These are phyloP conservation scores for Aspergillus fijiensis DNA, from an alignment of 2,329 filamentous ascomycete genomes.

Conservation along the genomic window DNA sequence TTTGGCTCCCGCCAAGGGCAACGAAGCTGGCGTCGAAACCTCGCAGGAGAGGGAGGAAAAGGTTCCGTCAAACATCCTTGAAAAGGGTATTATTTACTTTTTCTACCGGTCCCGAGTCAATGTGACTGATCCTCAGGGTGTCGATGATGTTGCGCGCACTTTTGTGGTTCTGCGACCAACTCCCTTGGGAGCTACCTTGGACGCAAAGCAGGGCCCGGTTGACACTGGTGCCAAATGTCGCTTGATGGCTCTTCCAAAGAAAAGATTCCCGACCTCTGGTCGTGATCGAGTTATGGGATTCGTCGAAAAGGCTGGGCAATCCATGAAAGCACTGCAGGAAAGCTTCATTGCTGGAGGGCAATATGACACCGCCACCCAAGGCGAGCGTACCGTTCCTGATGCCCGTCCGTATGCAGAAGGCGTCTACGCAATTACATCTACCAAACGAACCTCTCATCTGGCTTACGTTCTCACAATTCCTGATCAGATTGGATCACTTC, in stretches of 20 bases:
- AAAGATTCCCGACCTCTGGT: slow-evolving; percentile 69
- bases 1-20: slow-evolving; percentile 12
- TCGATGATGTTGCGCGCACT: slow-evolving; percentile 72
- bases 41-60: slow-evolving; percentile 52
- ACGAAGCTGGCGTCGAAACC: slow-evolving; percentile 48
- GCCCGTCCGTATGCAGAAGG: slow-evolving; percentile 79
- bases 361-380: slow-evolving; percentile 74
- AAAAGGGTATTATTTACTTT: slow-evolving; percentile 90
- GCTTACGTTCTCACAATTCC: slow-evolving; percentile 79
- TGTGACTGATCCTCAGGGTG: slow-evolving; percentile 65
- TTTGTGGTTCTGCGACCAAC: slow-evolving; percentile 79
- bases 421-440: slow-evolving; percentile 76
- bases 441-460: slow-evolving; percentile 70
- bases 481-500: slow-evolving; percentile 65
- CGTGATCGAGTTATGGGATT: slow-evolving; percentile 76
- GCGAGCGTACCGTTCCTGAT: slow-evolving; percentile 66
- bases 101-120: slow-evolving; percentile 78
- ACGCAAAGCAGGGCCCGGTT: slow-evolving; percentile 52
- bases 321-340: slow-evolving; percentile 69
- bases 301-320: slow-evolving; percentile 70
- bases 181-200: slow-evolving; percentile 66
- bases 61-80: slow-evolving; percentile 65
- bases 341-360: slow-evolving; percentile 66
- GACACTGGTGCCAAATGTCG: slow-evolving; percentile 62
- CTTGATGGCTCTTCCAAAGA: slow-evolving; percentile 79